These are phyloP conservation scores for Tricholoma sp. DNA, from an alignment of 768 basidiomycete species.

Conservation along the genomic window DNA sequence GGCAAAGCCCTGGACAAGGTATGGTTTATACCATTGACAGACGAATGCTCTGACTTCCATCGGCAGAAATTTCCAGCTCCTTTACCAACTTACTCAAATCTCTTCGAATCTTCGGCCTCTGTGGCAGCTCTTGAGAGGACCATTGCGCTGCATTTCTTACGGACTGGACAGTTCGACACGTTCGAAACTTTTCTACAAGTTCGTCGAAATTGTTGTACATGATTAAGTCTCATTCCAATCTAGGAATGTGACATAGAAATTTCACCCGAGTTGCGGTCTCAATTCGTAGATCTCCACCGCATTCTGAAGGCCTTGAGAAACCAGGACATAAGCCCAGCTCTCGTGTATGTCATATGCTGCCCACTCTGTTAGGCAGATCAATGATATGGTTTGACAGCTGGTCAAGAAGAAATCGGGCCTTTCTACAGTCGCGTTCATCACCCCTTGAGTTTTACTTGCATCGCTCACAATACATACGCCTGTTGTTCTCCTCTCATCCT, in stretches of 20 bases:
- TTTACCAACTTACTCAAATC: constrained; percentile 60
- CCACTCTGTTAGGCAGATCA: background rate
- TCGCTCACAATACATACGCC: constrained; percentile 81
- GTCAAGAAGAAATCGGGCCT: constrained; percentile 60
- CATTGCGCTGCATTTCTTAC: constrained; percentile 70
- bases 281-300: constrained; percentile 67
- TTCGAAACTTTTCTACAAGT: constrained; percentile 75
- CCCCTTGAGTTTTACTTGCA: constrained; percentile 88
- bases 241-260: constrained; percentile 69
- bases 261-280: constrained; percentile 39
- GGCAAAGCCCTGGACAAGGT: constrained; percentile 91
- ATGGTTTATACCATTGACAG: constrained; percentile 8
- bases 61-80: constrained; percentile 54
- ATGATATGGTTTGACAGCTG: constrained; percentile 49
- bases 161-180: constrained; percentile 76
- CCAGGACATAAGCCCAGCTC: constrained; percentile 68
- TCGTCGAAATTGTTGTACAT: constrained; percentile 14
- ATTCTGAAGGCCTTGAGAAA: constrained; percentile 64
- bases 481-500: constrained; percentile 61
- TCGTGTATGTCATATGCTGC: constrained; percentile 44
- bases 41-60: constrained; percentile 5
- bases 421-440: constrained; percentile 66
- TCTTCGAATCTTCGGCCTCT: constrained; percentile 61
- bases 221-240: background rate
- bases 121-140: constrained; percentile 60